phyloP scores from a whole-genome alignment of 805 yeast genomes.

The Barnettozyma californica region DNA sequence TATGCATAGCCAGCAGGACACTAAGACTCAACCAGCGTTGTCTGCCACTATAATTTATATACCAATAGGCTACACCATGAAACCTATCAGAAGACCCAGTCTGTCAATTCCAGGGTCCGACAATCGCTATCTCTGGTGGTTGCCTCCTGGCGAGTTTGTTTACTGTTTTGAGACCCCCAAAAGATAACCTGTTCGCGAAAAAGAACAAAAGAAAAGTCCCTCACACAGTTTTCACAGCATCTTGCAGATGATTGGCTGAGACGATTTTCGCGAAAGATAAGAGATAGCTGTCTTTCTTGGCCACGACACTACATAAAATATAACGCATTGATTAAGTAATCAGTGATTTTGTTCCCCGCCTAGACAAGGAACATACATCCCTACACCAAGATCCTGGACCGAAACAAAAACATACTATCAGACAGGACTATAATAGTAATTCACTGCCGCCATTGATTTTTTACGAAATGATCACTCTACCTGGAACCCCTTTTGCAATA shows the following conservation, averaged over 20 bases:
- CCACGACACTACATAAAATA: too few species aligned
- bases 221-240: neutral
- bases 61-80: neutral
- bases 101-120: neutral
- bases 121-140: neutral
- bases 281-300: neutral
- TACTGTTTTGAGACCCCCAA: neutral
- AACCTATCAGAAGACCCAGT: neutral
- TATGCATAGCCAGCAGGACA: too few species aligned
- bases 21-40: neutral
- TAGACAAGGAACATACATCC: too few species aligned
- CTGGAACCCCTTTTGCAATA: constrained; percentile 1
- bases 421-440: too few species aligned
- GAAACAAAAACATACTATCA: too few species aligned
- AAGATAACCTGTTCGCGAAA: neutral
- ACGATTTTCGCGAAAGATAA: neutral
- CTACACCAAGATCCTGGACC: too few species aligned
- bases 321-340: neutral
- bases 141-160: neutral
- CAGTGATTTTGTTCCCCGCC: too few species aligned
- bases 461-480: constrained; percentile 3
- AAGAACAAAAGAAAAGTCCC: neutral
- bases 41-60: neutral
- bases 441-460: neutral
- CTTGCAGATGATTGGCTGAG: neutral